Evolutionary conservation across 2,329 filamentous ascomycete species (phyloP), one percentile per base, ranked within the genome.

Genomic region (Pseudogymnoascus sp.): DNA sequence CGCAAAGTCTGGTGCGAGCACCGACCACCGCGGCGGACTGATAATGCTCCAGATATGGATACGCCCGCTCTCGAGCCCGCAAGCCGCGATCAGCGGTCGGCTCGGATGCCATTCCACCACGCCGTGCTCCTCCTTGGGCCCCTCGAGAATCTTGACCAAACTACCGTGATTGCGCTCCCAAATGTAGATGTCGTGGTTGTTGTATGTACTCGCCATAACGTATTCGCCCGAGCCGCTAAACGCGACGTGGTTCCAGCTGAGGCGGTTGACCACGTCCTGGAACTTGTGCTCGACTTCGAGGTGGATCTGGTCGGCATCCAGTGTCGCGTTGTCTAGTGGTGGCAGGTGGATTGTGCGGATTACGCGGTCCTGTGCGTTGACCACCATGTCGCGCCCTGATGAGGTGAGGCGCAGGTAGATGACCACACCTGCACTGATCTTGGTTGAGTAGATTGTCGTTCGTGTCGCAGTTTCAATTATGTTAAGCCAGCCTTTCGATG

Each of bases 161-260:
- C 91, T 96, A 60, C 95, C 95, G 71, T 96, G 91, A 62, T 88
- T 89, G 62, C 95, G 87, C 77, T 99, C 95, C 95, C 93, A 97
- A 28, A 97, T 93, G 76, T 97, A 97, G 66, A 99, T 90, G 75
- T 99, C 93, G 70, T 97, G 93, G 71, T 99, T 99, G 81, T 97
- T 97, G 75, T 92, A 96, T 1, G 95, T 97, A 25, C 92, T 96
- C 0, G 96, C 95, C 23, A 92, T 92, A 41, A 99, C 92, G 73
- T 97, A 97, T 75, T 99, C 95, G 61, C 92, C 93, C 0, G 90
- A 95, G 0, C 91, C 89, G 71, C 91, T 96, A 74, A 99, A 97
- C 0, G 93, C 92, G 63, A 96, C 93, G 71, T 97, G 92, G 71
- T 97, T 99, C 95, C 95, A 99, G 5, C 90, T 92, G 11, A 97